phyloP scores from a whole-genome alignment of 1,284 basidiomycete species.

The Leccinum fuscescens region DNA sequence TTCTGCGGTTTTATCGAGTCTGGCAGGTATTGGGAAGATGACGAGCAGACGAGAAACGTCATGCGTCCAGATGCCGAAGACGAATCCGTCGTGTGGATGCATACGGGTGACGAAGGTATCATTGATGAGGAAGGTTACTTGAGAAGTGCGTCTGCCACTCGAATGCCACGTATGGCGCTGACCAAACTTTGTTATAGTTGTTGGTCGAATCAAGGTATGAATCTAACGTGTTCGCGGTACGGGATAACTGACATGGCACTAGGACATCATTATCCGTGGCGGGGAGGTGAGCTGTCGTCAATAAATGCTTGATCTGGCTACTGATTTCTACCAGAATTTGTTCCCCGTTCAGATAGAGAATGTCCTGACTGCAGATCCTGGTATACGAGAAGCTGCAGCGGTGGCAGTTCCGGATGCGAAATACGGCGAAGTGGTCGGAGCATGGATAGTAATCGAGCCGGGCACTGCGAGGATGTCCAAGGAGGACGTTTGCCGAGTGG shows the following conservation, averaged over 20 bases:
- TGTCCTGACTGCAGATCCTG: conserved; percentile 58
- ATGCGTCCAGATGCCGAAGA: conserved; percentile 55
- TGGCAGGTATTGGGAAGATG: conserved; percentile 74
- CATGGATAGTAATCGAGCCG: conserved; percentile 62
- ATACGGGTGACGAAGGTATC: conserved; percentile 81
- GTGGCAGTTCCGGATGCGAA: conserved; percentile 70
- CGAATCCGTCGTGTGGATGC: conserved; percentile 73
- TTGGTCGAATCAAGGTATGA: no score
- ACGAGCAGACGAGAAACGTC: conserved; percentile 63
- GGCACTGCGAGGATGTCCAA: conserved; percentile 40
- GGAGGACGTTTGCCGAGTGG: conserved; percentile 52
- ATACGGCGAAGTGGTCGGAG: conserved; percentile 78
- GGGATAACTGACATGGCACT: no score
- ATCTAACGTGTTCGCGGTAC: neutral
- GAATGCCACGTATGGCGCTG: conserved; percentile 7
- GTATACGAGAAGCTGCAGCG: conserved; percentile 71
- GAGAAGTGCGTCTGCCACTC: conserved; percentile 45
- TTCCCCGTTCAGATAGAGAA: conserved; percentile 49
- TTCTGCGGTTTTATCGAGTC: neutral
- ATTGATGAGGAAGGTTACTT: conserved; percentile 85
- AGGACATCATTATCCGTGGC: no score
- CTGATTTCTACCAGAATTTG: no score
- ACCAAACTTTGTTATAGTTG: no score
- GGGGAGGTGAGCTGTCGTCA: no score
- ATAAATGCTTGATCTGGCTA: neutral